phyloP scores from a whole-genome alignment of 352 stramenopile species.

The Globisporangium recalcitrans region DNA sequence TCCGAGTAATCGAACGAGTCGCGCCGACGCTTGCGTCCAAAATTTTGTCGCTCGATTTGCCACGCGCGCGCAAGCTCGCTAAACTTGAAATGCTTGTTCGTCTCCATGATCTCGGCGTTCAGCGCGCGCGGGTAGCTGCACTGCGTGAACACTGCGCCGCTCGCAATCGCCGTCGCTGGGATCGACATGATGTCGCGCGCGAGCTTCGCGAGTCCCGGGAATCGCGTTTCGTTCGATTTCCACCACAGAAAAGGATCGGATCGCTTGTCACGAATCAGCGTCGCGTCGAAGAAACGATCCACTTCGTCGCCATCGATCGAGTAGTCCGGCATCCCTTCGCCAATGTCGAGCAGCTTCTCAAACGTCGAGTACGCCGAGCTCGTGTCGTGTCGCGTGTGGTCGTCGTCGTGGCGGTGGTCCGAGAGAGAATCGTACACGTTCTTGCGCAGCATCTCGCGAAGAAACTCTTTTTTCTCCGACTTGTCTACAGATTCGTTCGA shows the following conservation, averaged over 20 bases:
- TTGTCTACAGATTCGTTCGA: slow-evolving; percentile 80
- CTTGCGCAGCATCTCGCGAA: slow-evolving; percentile 70
- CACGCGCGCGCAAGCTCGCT: slow-evolving; percentile 63
- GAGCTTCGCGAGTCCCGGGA: slow-evolving; percentile 63
- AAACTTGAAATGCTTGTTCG: slow-evolving; percentile 75
- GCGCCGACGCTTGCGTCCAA: slow-evolving; percentile 64
- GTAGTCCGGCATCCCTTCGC: slow-evolving; percentile 72
- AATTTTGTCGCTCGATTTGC: slow-evolving; percentile 76
- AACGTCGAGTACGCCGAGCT: slow-evolving; percentile 76
- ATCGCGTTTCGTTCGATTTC: slow-evolving; percentile 80
- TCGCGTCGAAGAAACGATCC: slow-evolving; percentile 79
- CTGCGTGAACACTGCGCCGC: slow-evolving; percentile 66
- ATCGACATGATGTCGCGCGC: slow-evolving; percentile 74
- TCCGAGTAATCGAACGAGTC: slow-evolving; percentile 79
- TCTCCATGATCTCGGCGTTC: slow-evolving; percentile 52
- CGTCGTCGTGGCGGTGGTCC: slow-evolving; percentile 43
- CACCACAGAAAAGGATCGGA: slow-evolving; percentile 79
- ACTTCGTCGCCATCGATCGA: slow-evolving; percentile 74
- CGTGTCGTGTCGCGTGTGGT: slow-evolving; percentile 45
- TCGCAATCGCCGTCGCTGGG: slow-evolving; percentile 59
- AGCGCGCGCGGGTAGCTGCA: slow-evolving; percentile 53
- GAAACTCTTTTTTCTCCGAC: slow-evolving; percentile 64
- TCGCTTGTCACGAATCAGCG: slow-evolving; percentile 72
- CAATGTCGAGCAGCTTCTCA: slow-evolving; percentile 77
- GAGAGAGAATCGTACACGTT: slow-evolving; percentile 61